Evolutionary conservation across 2,329 filamentous ascomycete genomes (phyloP).

Genomic region (Didymella pomorum): DNA sequence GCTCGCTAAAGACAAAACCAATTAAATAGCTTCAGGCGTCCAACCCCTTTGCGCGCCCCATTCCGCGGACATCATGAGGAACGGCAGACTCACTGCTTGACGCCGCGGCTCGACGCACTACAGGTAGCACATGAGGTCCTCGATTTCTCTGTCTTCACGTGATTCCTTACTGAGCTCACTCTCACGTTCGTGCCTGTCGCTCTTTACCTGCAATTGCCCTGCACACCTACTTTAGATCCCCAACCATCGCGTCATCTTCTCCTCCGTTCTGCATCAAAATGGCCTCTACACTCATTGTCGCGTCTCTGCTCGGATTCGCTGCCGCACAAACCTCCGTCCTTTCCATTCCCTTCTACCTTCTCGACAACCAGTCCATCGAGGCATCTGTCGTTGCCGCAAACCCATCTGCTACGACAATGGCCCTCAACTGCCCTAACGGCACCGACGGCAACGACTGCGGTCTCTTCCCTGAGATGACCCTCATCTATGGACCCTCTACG

Average conservation of each 20-base stretch:
- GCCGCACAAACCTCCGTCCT: conserved; percentile 28
- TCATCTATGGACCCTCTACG: conserved; percentile 32
- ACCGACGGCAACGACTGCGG: conserved; percentile 26
- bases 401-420: conserved; percentile 24
- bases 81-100: neutral
- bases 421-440: conserved; percentile 21
- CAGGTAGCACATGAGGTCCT: neutral
- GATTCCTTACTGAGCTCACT: neutral
- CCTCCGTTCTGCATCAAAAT: neutral
- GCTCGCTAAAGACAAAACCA: neutral
- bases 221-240: neutral
- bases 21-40: conserved; percentile 3
- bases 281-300: conserved; percentile 16
- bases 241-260: neutral
- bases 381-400: conserved; percentile 30
- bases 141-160: neutral
- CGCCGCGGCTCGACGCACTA: neutral
- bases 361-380: conserved; percentile 13
- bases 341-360: conserved; percentile 24
- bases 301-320: conserved; percentile 17
- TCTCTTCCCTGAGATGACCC: conserved; percentile 31
- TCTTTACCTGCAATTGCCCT: neutral
- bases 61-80: neutral
- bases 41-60: conserved; percentile 8
- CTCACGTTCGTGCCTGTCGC: neutral